Base-by-base conservation (phyloP, 2,329 filamentous ascomycete species). In the Phialemoniopsis sp. region DNA sequence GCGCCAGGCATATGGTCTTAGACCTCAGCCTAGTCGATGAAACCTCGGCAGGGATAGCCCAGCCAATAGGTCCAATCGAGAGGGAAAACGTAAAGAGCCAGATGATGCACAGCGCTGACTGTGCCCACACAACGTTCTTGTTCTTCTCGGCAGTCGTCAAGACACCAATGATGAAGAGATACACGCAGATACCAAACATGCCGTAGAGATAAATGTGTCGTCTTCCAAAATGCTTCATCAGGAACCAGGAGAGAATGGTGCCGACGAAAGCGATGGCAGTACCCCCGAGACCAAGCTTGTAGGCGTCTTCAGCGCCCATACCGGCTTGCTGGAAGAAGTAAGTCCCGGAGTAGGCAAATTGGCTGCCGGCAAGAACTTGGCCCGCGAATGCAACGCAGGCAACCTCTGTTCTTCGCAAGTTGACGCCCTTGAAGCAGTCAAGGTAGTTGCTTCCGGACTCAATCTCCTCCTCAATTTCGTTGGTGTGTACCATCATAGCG, bases 331-430 rank as follows among this genome's bases (percentile, higher is more conserved):
- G 60, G 49, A 81, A 79, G 52, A 73, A 74, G 50, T 80, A 80
- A 3, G 76, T 82, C 1, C 76, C 79, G 46, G 82, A 85, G 41
- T 76, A 76, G 34, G 80, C 78, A 46, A 85, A 73, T 12, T 80
- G 78, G 45, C 80, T 78, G 17, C 81, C 80, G 37, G 72, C 76
- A 2, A 84, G 62, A 16, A 82, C 80, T 51, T 85, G 81, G 3
- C 80, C 80, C 4, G 75, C 71, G 64, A 81, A 85, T 7, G 80
- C 77, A 55, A 81, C 80, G 43, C 67, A 65, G 5, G 72, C 67
- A 26, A 78, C 76, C 50, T 78, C 74, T 0, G 74, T 78, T 15
- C 74, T 67, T 14, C 72, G 63, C 14, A 66, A 51, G 43, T 74
- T 73, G 29, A 63, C 59, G 1, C 67, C 69, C 32, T 57, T 66